Base-by-base conservation (phyloP, 2,329 filamentous ascomycete genomes). In the Teratosphaeria zuluensis region DNA sequence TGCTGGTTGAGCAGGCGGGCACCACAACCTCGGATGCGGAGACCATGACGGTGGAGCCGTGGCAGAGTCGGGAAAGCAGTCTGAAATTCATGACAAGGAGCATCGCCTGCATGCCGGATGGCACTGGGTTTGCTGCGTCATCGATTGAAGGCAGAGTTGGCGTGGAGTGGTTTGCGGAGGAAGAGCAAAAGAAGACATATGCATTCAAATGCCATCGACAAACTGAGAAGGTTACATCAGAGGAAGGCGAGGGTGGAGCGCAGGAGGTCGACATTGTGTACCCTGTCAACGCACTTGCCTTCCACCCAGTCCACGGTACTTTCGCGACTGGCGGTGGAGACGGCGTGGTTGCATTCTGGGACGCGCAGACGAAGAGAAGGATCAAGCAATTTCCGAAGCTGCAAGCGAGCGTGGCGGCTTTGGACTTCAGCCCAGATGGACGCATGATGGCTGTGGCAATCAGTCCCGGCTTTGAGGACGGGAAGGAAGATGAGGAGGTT, bases 191-290 rank as follows among this genome's bases (percentile, higher is more conserved):
- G 46, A 84, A 92, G 65, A 97, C 96, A 74, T 99, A 97, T 73
- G 94, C 94, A 14, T 99, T 99, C 83, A 99, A 99, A 75, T 99
- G 94, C 75, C 94, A 99, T 75, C 84, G 94, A 4, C 90, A 95
- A 73, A 81, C 80, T 7, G 76, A 94, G 72, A 81, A 85, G 1
- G 80, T 79, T 9, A 75, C 83, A 1, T 81, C 86, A 4, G 63
- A 57, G 30, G 80, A 81, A 9, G 81, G 82, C 46, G 73, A 81
- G 51, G 56, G 56, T 53, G 84, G 84, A 54, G 80, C 80, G 8
- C 81, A 82, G 51, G 84, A 84, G 55, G 84, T 81, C 31, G 92
- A 96, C 68, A 81, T 96, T 4, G 90, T 96, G 2, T 96, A 92
- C 69, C 92, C 92, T 0, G 92, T 96, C 65, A 94, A 96, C 70